Evolutionary conservation across 116 monocot species (phyloP), one percentile per base, ranked within the genome.

Genomic region (Zostera marina): DNA sequence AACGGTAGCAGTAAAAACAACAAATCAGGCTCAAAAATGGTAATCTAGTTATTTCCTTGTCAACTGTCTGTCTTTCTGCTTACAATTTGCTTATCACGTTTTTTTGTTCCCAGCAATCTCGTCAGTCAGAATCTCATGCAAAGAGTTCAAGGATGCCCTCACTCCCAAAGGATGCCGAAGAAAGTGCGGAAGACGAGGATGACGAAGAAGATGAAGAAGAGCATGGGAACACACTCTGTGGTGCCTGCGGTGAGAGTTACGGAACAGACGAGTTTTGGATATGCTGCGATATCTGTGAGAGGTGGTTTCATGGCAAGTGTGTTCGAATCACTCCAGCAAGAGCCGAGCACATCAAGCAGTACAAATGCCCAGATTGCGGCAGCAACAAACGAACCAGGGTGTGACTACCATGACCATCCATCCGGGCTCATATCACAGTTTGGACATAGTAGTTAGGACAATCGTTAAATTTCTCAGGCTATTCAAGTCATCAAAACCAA

Each of bases 271-370:
- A 81, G 73, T 89, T 89, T 62, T 89, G 89, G 89, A 89, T 89
- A n/a, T 89, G 84, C 61, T 89, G 89, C 43, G 89, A 89, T 43
- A 23, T 74, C 0, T 89, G 89, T 38, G 89, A 88, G 62, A 81
- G 49, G 51, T 89, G 89, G 89, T 89, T 84, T 60, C 89, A 89
- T 55, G 89, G 89, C 0, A 84, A 84, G 46, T 89, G 89, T 10
- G 89, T 89, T 4, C 71, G 72, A 68, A 84, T 89, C 44, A 89
- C 89, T 16, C 84, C 89, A 21, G 89, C 84, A 3, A 70, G 76
- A 42, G 89, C 89, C 6, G 84, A 89, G 43, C 89, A 84, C 76
- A 89, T 89, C 66, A 89, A 89, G 73, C 89, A 84, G 57, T 89
- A 89, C 76, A 89, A 89, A 58, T 89, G 89, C 64, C 89, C 84